Percentiles rank a stretch among this genome's conserved stretches.
Conservation (phyloP, 2,329 filamentous ascomycete species). For the Saccharata proteae region DNA sequence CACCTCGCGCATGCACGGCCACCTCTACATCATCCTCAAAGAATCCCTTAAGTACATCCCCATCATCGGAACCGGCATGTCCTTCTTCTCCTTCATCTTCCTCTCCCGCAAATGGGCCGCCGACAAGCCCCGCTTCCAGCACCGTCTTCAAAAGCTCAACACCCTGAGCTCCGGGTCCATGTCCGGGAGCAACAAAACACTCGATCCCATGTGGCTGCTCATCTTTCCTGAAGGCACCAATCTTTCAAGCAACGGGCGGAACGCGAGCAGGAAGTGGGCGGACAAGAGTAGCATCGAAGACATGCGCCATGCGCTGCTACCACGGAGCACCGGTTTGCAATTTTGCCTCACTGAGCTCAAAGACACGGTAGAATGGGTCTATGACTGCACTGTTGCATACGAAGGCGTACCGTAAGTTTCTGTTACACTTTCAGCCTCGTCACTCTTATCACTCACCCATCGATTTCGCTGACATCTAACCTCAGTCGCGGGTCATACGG, state of each 20-base stretch:
- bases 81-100: constrained; percentile 82
- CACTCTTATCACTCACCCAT: not conserved
- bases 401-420: constrained; percentile 75
- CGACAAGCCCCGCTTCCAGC: constrained; percentile 61
- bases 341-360: constrained; percentile 69
- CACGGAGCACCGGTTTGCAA: constrained; percentile 66
- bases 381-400: constrained; percentile 91
- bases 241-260: constrained; percentile 58
- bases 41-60: constrained; percentile 76
- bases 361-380: constrained; percentile 66
- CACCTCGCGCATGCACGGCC: constrained; percentile 66
- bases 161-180: constrained; percentile 26
- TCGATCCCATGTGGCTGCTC: constrained; percentile 79
- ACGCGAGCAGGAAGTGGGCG: constrained; percentile 61
- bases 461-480: constrained; percentile 8
- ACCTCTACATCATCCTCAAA: constrained; percentile 83
- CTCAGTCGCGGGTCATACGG: constrained; percentile 53
- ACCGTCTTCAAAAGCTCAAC: constrained; percentile 63
- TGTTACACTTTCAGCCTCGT: not conserved
- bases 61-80: constrained; percentile 71
- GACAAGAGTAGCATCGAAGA: constrained; percentile 61
- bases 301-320: constrained; percentile 58
- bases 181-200: constrained; percentile 32
- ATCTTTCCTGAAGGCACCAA: constrained; percentile 86
- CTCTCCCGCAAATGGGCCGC: constrained; percentile 82